Evolutionary conservation across 1,284 basidiomycete species (phyloP).

Genomic region (Lignosus rhinocerotis): DNA sequence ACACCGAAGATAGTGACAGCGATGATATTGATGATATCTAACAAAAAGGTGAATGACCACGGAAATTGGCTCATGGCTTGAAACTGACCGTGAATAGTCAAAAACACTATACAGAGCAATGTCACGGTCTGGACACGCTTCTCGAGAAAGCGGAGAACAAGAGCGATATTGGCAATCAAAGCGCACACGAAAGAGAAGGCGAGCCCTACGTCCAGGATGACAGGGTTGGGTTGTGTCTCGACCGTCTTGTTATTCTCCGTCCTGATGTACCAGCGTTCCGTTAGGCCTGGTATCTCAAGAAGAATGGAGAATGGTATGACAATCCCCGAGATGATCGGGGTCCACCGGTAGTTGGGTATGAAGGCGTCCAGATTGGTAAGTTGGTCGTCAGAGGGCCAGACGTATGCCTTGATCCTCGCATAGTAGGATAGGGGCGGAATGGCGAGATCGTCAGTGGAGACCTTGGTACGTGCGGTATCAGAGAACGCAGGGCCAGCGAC

Average conservation of each 20-base stretch:
- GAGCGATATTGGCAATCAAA: conserved; percentile 66
- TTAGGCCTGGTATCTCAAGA: conserved; percentile 78
- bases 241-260: conserved; percentile 49
- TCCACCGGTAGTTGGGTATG: conserved; percentile 49
- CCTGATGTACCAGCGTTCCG: conserved; percentile 67
- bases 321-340: conserved; percentile 71
- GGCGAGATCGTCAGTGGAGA: conserved; percentile 8
- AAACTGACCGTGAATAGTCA: conserved; percentile 65
- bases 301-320: conserved; percentile 78
- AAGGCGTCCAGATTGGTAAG: conserved; percentile 25
- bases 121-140: conserved; percentile 63
- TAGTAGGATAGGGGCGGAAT: conserved; percentile 8
- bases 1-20: conserved; percentile 67
- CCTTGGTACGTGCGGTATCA: neutral
- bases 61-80: neutral
- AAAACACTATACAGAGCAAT: conserved; percentile 58
- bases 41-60: neutral
- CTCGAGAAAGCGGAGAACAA: conserved; percentile 76
- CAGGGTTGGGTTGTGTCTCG: conserved; percentile 54
- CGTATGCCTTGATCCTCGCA: conserved; percentile 25
- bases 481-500: neutral
- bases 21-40: conserved; percentile 69
- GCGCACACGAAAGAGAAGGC: conserved; percentile 70
- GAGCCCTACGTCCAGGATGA: conserved; percentile 62
- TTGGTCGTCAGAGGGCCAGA: conserved; percentile 29